These are phyloP conservation scores for Phytophthora vignae DNA, from an alignment of 352 stramenopile genomes.

Conservation along the genomic window DNA sequence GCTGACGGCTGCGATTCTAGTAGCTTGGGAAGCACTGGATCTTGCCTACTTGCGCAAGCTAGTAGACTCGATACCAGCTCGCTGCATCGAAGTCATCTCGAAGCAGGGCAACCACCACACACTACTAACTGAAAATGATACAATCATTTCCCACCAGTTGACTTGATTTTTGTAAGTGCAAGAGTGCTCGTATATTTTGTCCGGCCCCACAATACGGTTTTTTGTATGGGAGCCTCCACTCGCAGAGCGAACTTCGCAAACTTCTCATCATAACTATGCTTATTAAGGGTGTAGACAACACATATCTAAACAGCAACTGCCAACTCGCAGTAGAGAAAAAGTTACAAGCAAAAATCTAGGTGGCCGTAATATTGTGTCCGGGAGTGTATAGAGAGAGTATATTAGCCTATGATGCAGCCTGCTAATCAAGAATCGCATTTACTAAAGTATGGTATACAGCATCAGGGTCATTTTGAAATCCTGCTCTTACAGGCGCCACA, in stretches of 20 bases:
- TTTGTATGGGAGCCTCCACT: not conserved
- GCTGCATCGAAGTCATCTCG: constrained; percentile 7
- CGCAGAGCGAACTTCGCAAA: not conserved
- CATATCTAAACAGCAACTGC: not conserved
- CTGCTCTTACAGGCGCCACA: too few species aligned
- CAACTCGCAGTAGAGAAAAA: not conserved
- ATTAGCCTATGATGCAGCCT: too few species aligned
- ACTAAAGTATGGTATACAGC: too few species aligned
- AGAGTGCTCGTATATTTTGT: too few species aligned
- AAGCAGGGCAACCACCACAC: not conserved
- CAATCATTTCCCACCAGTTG: not conserved
- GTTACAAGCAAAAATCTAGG: not conserved
- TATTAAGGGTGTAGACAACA: not conserved
- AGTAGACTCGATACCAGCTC: constrained; percentile 6
- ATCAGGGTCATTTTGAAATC: too few species aligned
- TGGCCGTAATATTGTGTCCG: not conserved
- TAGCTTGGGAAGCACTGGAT: constrained; percentile 1
- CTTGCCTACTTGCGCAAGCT: not conserved
- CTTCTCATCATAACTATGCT: not conserved
- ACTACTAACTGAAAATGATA: not conserved
- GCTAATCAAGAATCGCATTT: too few species aligned
- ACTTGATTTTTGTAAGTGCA: too few species aligned
- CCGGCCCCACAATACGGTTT: not conserved
- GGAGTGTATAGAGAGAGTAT: too few species aligned
- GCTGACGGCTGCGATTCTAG: not conserved